Conservation (phyloP, 305 asterid genomes). For the Lippia alba region DNA sequence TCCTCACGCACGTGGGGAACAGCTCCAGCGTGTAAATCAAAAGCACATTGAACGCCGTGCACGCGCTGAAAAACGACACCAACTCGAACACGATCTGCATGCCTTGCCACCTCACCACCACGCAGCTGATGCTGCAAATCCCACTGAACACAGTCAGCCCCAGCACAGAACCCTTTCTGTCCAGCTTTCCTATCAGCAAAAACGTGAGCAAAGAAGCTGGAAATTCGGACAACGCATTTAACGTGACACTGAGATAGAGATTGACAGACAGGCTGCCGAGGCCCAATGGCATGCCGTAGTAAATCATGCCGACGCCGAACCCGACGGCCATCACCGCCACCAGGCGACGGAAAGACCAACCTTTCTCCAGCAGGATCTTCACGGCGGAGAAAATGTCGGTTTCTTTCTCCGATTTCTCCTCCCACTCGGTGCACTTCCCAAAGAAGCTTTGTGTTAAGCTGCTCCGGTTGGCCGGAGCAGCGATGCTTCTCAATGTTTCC, state of each 20-base stretch:
- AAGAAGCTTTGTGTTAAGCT: conserved; percentile 50
- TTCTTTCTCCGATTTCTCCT: conserved; percentile 16
- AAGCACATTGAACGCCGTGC: conserved; percentile 45
- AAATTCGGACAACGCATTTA: conserved; percentile 55
- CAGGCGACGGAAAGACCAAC: conserved; percentile 50
- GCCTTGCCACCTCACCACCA: conserved; percentile 39
- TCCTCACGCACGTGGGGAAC: conserved; percentile 60
- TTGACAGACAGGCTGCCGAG: conserved; percentile 48
- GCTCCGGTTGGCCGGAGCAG: conserved; percentile 35
- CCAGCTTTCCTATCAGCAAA: conserved; percentile 43
- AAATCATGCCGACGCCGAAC: conserved; percentile 59
- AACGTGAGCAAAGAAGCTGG: conserved; percentile 48
- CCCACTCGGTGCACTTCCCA: conserved; percentile 33
- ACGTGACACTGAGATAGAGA: conserved; percentile 51
- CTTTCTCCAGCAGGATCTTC: conserved; percentile 35
- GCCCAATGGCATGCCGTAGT: conserved; percentile 74
- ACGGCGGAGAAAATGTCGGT: conserved; percentile 45
- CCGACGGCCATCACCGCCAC: conserved; percentile 40
- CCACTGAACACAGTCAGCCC: conserved; percentile 50
- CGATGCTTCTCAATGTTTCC: conserved; percentile 44
- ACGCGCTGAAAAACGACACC: conserved; percentile 49
- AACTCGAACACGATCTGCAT: conserved; percentile 46
- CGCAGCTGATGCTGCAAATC: conserved; percentile 46
- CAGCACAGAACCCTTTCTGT: conserved; percentile 44
- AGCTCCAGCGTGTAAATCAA: conserved; percentile 51